Percentiles rank a stretch among this genome's conserved stretches.
Evolutionary conservation across 768 basidiomycete genomes (phyloP).

Genomic region (Dentipellis sp.): DNA sequence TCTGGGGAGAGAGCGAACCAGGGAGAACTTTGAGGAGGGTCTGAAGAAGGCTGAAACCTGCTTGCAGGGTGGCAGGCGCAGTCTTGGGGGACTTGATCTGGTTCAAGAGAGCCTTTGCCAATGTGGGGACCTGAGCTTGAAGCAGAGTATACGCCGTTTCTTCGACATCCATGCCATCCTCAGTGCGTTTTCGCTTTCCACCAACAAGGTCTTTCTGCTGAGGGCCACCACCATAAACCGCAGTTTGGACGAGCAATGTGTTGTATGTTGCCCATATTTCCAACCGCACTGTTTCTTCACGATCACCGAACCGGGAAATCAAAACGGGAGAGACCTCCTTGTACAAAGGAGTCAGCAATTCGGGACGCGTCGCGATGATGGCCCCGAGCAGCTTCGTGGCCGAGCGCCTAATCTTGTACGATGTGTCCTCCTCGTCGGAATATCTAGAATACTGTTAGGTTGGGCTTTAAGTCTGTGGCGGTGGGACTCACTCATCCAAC

Average conservation of each 20-base stretch:
- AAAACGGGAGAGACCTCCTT: slow-evolving; percentile 80
- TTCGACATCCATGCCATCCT: slow-evolving; percentile 63
- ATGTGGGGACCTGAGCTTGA: slow-evolving; percentile 61
- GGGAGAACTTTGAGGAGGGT: slow-evolving; percentile 72
- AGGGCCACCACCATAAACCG: slow-evolving; percentile 61
- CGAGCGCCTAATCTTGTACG: slow-evolving; percentile 93
- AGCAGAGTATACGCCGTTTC: slow-evolving; percentile 69
- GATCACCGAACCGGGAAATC: slow-evolving; percentile 86
- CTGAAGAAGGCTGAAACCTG: slow-evolving; percentile 75
- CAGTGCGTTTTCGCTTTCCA: slow-evolving; percentile 72
- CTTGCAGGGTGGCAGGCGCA: slow-evolving; percentile 66
- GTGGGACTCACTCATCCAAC: slow-evolving; percentile 50
- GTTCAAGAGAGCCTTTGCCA: slow-evolving; percentile 75
- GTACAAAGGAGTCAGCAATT: slow-evolving; percentile 72
- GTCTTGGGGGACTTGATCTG: slow-evolving; percentile 83
- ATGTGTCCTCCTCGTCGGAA: slow-evolving; percentile 96
- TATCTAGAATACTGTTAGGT: slow-evolving; percentile 42
- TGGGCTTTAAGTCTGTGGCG: slow-evolving; percentile 4
- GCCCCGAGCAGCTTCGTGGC: slow-evolving; percentile 85
- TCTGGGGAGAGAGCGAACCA: slow-evolving; percentile 70
- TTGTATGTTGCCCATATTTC: slow-evolving; percentile 89
- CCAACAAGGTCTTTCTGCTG: slow-evolving; percentile 42
- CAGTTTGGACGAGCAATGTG: slow-evolving; percentile 74
- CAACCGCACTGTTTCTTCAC: slow-evolving; percentile 88
- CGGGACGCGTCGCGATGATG: slow-evolving; percentile 84